Conservation (phyloP, 169 alveolate species). For the Plasmodium berghei region DNA sequence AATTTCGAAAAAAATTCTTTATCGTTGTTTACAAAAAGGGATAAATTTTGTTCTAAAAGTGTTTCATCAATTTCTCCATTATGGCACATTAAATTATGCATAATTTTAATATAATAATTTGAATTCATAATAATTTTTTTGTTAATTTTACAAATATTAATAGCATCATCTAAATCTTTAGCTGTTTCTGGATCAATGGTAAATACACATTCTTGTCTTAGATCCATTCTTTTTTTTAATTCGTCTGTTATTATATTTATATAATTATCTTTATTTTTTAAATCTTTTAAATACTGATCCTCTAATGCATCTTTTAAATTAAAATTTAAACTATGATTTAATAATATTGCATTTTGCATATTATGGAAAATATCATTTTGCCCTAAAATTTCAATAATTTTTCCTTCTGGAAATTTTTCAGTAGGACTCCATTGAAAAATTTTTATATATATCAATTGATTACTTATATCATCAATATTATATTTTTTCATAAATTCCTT, state of each 20-base stretch:
- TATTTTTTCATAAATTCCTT: conserved; percentile 34
- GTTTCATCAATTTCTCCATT: conserved; percentile 73
- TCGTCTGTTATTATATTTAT: conserved; percentile 42
- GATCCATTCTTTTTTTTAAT: conserved; percentile 44
- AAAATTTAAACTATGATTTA: conserved; percentile 41
- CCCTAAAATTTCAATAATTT: conserved; percentile 57
- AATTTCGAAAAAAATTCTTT: conserved; percentile 16
- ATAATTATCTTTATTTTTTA: conserved; percentile 22
- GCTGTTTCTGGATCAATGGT: conserved; percentile 87
- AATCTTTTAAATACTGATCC: conserved; percentile 41
- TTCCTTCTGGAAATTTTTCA: conserved; percentile 55
- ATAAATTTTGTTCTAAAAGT: conserved; percentile 49
- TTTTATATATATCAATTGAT: conserved; percentile 48
- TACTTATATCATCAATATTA: conserved; percentile 29
- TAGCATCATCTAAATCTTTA: conserved; percentile 86
- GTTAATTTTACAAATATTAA: conserved; percentile 65
- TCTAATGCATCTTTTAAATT: conserved; percentile 68
- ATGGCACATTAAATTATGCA: conserved; percentile 57
- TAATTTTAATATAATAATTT: conserved; percentile 47
- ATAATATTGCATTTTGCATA: conserved; percentile 72
- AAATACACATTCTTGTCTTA: conserved; percentile 70
- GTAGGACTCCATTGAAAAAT: conserved; percentile 37
- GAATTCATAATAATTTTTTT: conserved; percentile 25
- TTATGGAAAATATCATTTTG: conserved; percentile 67
- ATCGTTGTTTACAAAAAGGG: conserved; percentile 47